phyloP scores from a whole-genome alignment of 75 land plant species.

The Adiantum capillusveneris region DNA sequence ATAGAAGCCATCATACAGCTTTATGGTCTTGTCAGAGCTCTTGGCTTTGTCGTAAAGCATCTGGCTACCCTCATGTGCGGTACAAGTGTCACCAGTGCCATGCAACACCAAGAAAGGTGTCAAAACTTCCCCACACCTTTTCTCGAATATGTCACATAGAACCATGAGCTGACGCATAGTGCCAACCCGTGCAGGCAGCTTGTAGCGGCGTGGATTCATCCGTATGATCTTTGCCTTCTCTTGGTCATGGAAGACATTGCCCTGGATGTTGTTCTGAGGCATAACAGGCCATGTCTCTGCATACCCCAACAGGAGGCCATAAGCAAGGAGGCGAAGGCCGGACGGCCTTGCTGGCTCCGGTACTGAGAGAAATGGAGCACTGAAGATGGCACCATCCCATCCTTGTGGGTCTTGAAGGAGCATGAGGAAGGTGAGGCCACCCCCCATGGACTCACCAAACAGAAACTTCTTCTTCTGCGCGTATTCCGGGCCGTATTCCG shows the following conservation, averaged over 20 bases:
- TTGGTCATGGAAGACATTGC: slow-evolving; percentile 65
- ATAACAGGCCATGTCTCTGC: slow-evolving; percentile 86
- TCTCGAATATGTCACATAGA: slow-evolving; percentile 46
- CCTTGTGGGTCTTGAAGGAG: slow-evolving; percentile 48
- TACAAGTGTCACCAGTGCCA: slow-evolving; percentile 67
- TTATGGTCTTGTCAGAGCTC: slow-evolving; percentile 65
- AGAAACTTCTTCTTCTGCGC: slow-evolving; percentile 54
- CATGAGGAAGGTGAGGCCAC: slow-evolving; percentile 59
- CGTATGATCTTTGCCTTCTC: slow-evolving; percentile 54
- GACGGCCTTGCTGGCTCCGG: slow-evolving; percentile 75
- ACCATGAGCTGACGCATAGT: slow-evolving; percentile 77
- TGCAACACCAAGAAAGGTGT: slow-evolving; percentile 66
- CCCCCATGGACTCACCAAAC: slow-evolving; percentile 92
- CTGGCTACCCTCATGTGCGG: slow-evolving; percentile 54
- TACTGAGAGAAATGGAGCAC: slow-evolving; percentile 79
- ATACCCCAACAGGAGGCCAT: slow-evolving; percentile 57
- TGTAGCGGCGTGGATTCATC: slow-evolving; percentile 68
- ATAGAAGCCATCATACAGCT: slow-evolving; percentile 78
- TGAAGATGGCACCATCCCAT: slow-evolving; percentile 80
- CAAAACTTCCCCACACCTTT: slow-evolving; percentile 38
- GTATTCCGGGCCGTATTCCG: neutral
- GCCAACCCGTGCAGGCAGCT: slow-evolving; percentile 72
- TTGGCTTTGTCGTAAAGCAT: slow-evolving; percentile 58
- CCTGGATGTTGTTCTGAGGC: slow-evolving; percentile 65
- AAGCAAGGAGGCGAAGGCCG: slow-evolving; percentile 41